phyloP scores from a whole-genome alignment of 768 basidiomycete species.

The Mrakia frigida region DNA sequence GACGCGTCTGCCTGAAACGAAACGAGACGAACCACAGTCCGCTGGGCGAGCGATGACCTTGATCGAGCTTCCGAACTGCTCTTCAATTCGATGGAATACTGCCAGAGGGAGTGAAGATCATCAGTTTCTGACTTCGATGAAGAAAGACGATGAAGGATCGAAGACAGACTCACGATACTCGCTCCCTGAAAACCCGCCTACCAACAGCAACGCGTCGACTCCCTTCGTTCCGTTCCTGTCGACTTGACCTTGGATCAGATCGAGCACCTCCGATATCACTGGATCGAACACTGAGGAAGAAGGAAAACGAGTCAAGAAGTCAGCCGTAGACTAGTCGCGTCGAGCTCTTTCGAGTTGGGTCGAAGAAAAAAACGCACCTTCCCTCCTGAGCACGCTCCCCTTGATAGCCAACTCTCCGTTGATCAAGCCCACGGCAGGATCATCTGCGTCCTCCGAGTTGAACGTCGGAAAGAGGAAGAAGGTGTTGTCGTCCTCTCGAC shows the following conservation, averaged over 20 bases:
- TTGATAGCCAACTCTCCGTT: conserved; percentile 81
- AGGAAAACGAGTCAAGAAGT: too few relatives aligned
- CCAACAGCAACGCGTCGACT: conserved; percentile 77
- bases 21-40: conserved; percentile 51
- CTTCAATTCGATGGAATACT: conserved; percentile 46
- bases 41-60: conserved; percentile 72
- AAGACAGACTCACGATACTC: conserved; percentile 53
- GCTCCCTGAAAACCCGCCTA: conserved; percentile 80
- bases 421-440: conserved; percentile 40
- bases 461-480: conserved; percentile 88
- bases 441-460: conserved; percentile 57
- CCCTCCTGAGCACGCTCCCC: conserved; percentile 67
- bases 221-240: conserved; percentile 55
- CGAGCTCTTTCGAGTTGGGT: too few relatives aligned
- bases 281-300: conserved; percentile 65
- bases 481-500: conserved; percentile 67
- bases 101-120: neutral
- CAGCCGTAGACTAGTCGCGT: too few relatives aligned
- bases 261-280: conserved; percentile 67
- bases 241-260: conserved; percentile 71
- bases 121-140: neutral
- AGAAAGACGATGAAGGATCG: too few relatives aligned
- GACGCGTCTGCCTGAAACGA: neutral
- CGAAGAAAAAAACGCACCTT: conserved; percentile 38
- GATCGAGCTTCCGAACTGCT: conserved; percentile 61